Evolutionary conservation across 1,284 basidiomycete genomes (phyloP).

Genomic region (Naganishia albida): DNA sequence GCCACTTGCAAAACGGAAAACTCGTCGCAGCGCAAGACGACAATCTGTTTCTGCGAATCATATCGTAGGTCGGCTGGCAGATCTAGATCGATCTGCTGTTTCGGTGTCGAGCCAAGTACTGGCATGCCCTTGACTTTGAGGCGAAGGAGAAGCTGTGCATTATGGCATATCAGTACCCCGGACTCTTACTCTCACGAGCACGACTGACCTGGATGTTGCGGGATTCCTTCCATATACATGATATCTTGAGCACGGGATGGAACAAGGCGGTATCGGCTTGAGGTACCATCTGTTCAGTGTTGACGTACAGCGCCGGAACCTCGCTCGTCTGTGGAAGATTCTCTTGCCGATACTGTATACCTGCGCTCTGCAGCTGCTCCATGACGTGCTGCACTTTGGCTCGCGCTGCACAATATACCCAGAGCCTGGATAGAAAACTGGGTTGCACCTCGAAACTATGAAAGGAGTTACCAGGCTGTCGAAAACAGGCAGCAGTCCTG

Average conservation of each 20-base stretch:
- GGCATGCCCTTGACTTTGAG: slow-evolving; percentile 20
- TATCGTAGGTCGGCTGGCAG: slow-evolving; percentile 3
- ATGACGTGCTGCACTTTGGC: slow-evolving; percentile 17
- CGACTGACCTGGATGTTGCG: slow-evolving; percentile 12
- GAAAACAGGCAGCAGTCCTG: neutral
- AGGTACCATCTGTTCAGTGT: slow-evolving; percentile 24
- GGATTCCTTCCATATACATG: slow-evolving; percentile 17
- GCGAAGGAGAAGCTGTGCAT: slow-evolving; percentile 1
- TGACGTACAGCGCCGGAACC: slow-evolving; percentile 20
- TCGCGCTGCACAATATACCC: slow-evolving; percentile 18
- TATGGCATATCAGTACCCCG: neutral
- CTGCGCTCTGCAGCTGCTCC: slow-evolving; percentile 8
- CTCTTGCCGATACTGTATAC: slow-evolving; percentile 15
- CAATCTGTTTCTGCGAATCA: slow-evolving; percentile 9
- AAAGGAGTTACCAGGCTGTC: neutral
- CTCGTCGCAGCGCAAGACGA: slow-evolving; percentile 21
- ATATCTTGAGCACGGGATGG: slow-evolving; percentile 15
- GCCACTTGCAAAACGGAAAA: slow-evolving; percentile 22
- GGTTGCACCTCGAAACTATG: slow-evolving; percentile 18
- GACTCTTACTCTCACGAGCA: no score
- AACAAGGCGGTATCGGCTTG: slow-evolving; percentile 14
- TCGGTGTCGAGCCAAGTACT: neutral
- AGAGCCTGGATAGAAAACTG: slow-evolving; percentile 12
- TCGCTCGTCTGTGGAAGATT: neutral
- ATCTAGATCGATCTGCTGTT: neutral